Percentiles rank a stretch among this genome's conserved stretches.
Evolutionary conservation across 495 filamentous ascomycete species (phyloP).

Genomic region (Arthonia radiata): DNA sequence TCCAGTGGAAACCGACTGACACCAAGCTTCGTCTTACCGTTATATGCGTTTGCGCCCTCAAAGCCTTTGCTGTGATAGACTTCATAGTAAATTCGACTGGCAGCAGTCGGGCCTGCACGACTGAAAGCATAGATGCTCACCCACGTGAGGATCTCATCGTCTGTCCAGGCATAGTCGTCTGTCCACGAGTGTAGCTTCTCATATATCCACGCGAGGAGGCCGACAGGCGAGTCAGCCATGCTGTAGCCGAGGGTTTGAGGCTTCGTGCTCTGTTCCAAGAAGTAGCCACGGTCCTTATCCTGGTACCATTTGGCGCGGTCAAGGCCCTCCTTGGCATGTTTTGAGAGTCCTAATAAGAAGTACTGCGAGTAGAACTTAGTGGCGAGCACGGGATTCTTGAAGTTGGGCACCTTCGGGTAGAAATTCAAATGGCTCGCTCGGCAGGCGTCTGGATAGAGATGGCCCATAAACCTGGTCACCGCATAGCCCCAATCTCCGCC

Average conservation of each 20-base stretch:
- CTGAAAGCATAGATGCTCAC: constrained; percentile 36
- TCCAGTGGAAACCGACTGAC: constrained; percentile 27
- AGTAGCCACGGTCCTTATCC: constrained; percentile 29
- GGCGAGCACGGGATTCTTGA: constrained; percentile 17
- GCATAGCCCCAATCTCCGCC: constrained; percentile 45
- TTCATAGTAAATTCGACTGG: constrained; percentile 36
- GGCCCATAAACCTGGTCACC: constrained; percentile 31
- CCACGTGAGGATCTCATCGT: constrained; percentile 44
- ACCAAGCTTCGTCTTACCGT: constrained; percentile 26
- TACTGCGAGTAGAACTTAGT: constrained; percentile 16
- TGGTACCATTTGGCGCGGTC: constrained; percentile 25
- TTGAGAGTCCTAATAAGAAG: constrained; percentile 10
- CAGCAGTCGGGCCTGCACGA: constrained; percentile 28
- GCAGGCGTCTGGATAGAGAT: constrained; percentile 28
- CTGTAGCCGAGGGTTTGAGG: constrained; percentile 35
- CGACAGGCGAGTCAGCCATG: constrained; percentile 34
- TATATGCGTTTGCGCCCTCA: constrained; percentile 8
- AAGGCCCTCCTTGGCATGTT: constrained; percentile 14
- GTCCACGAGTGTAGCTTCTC: constrained; percentile 49
- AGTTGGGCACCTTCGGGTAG: constrained; percentile 13
- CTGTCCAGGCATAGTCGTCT: constrained; percentile 39
- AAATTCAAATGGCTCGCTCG: constrained; percentile 42
- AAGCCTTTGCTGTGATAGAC: constrained; percentile 7
- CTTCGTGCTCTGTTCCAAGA: constrained; percentile 28
- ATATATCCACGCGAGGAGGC: constrained; percentile 37